Evolutionary conservation across 129 eudicot species (phyloP), one percentile per base, ranked within the genome.

Genomic region (Logfia minima): DNA sequence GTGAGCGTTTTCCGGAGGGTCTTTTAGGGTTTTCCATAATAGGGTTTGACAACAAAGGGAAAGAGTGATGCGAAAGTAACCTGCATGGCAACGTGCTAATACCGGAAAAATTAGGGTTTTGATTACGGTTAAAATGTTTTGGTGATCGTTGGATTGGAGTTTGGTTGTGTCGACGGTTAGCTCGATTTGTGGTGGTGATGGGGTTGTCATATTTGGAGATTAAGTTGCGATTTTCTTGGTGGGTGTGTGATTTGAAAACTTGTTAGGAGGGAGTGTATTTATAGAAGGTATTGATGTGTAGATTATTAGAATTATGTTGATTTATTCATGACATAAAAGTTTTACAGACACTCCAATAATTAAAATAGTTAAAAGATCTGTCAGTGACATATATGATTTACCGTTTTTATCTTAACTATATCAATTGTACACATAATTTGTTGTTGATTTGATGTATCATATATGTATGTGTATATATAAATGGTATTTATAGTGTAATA

Each of bases 51-150:
- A 81, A 21, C 86, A 85, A 0, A 91, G 80, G 52, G 97, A 86
- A 14, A 91, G 85, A 56, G 88, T 85, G 79, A 91, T 88, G 11
- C 94, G 82, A 60, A 91, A 91, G 74, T 91, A 88, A 3, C 97
- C 94, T 8, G 94, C 97, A 65, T 91, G 94, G 56, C 87, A 79
- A 11, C 85, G 82, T 14, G 84, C 22, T 53, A 90, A 11, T 14
- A 89, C 63, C 29, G 84, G 84, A 14, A 75, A 48, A 14, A 84
- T 3, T 10, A 67, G 41, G 10, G 19, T 16, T 66, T 84, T 84
- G 68, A 74, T 66, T 51, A n/a, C 3, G 14, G 22, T 60, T 1
- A 34, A 3, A 53, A 52, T 24, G 61, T 16, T 3, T 0, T 22
- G 3, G 22, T 75, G 70, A 71, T 10, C 10, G 0, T 70, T 17